phyloP scores from a whole-genome alignment of 2,329 filamentous ascomycete species.

The Verticillium alfalfae region DNA sequence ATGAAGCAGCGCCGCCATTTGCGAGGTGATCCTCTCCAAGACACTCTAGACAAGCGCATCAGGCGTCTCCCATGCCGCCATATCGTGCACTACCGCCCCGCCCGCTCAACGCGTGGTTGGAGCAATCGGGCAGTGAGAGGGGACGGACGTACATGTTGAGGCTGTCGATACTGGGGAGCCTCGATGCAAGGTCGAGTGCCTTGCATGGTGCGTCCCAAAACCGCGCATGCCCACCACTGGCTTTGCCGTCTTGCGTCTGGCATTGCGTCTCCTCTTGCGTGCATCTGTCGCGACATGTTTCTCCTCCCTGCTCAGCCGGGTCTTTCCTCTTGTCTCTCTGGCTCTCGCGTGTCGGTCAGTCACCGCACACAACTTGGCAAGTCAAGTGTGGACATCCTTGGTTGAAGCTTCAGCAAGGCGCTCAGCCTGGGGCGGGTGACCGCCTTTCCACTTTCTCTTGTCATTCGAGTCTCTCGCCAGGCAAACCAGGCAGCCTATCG shows the following conservation, averaged over 20 bases:
- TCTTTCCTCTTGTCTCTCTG: neutral
- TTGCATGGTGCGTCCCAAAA: neutral
- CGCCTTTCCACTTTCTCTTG: neutral
- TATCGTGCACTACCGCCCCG: neutral
- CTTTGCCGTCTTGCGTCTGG: no score
- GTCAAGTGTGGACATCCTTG: neutral
- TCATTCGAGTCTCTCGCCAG: neutral
- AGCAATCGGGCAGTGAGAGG: neutral
- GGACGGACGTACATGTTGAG: neutral
- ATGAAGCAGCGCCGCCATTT: neutral
- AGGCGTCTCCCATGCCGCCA: neutral
- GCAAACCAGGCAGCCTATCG: neutral
- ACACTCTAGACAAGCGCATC: neutral
- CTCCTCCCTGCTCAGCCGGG: neutral
- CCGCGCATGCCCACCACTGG: neutral
- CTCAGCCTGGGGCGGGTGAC: neutral
- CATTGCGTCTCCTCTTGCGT: neutral
- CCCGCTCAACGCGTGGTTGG: neutral
- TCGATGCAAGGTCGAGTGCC: neutral
- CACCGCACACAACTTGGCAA: neutral
- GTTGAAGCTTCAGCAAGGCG: neutral
- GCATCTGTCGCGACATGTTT: neutral
- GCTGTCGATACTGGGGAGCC: neutral
- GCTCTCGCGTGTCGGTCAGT: neutral
- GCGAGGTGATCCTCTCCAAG: neutral